phyloP scores from a whole-genome alignment of 192 early-diverging fungal genomes.

The Podila epicladia region DNA sequence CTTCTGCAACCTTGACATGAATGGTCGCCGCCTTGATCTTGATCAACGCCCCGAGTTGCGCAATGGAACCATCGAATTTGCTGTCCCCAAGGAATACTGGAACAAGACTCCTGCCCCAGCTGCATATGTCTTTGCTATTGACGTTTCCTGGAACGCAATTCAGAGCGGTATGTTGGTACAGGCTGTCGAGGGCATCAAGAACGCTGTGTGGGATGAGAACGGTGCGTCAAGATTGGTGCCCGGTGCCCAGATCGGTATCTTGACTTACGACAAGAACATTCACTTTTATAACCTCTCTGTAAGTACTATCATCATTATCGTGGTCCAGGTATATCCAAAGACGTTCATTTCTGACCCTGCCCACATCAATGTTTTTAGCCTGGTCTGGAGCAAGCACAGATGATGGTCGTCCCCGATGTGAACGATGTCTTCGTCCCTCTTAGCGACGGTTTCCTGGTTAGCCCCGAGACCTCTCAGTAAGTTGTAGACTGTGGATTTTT shows the following conservation, averaged over 20 bases:
- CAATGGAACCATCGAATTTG: constrained; percentile 90
- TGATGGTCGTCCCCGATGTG: constrained; percentile 95
- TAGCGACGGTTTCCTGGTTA: constrained; percentile 91
- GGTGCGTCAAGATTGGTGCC: constrained; percentile 56
- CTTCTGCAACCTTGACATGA: constrained; percentile 96
- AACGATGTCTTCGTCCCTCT: constrained; percentile 95
- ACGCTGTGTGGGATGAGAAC: constrained; percentile 69
- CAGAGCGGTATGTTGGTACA: constrained; percentile 84
- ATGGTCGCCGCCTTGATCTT: constrained; percentile 85
- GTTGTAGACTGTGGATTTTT: neutral
- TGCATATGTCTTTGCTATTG: constrained; percentile 92
- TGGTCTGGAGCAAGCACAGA: constrained; percentile 86
- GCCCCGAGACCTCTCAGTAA: constrained; percentile 80
- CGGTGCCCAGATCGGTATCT: constrained; percentile 80
- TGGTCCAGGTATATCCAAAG: neutral
- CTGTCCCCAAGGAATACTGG: constrained; percentile 85
- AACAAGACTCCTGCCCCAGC: constrained; percentile 73
- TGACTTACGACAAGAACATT: constrained; percentile 90
- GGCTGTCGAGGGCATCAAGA: constrained; percentile 73
- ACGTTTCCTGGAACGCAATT: constrained; percentile 90
- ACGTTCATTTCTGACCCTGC: neutral
- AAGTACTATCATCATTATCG: constrained; percentile 12
- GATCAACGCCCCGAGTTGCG: constrained; percentile 89
- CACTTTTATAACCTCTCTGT: constrained; percentile 97
- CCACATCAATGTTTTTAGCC: constrained; percentile 55